A percentile compares a stretch with the other conserved stretches of the same genome.
These are phyloP conservation scores for Linnemannia zychae DNA, from an alignment of 192 early-diverging fungal species.

Conservation along the genomic window DNA sequence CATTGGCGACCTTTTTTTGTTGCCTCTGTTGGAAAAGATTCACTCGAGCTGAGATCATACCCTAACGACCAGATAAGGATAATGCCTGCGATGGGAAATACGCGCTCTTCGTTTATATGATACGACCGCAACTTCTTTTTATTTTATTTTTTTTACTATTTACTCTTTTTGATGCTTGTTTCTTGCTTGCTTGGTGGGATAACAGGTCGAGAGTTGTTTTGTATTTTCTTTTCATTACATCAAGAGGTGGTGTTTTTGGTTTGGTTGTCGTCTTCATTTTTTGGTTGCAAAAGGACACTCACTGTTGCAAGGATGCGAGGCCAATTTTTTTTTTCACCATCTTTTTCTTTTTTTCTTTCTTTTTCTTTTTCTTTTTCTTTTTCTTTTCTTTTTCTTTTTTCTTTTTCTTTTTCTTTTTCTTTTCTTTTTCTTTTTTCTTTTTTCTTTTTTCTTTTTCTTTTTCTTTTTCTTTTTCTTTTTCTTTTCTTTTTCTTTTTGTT, in stretches of 20 bases:
- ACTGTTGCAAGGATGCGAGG: background rate
- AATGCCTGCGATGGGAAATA: constrained; percentile 52
- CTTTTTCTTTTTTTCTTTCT: background rate
- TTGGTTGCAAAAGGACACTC: background rate
- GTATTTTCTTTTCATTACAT: background rate
- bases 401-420: background rate
- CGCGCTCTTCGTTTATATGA: constrained; percentile 33
- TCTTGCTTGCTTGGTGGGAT: background rate
- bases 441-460: background rate
- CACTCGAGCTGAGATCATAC: constrained; percentile 54
- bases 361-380: constrained; percentile 1
- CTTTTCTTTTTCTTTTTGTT: background rate
- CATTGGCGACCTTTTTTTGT: background rate
- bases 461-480: constrained; percentile 4
- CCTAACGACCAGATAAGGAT: constrained; percentile 51
- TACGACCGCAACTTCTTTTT: constrained; percentile 6
- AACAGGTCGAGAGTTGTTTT: background rate
- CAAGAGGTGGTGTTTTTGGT: background rate
- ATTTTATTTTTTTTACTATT: constrained; percentile 8
- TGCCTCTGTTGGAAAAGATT: constrained; percentile 21
- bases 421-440: background rate
- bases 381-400: background rate
- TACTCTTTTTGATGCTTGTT: background rate
- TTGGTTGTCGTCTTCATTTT: background rate
- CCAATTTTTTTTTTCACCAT: background rate